Base-by-base conservation (phyloP, 2,329 filamentous ascomycete species). In the Phaeosphaeria sp. region DNA sequence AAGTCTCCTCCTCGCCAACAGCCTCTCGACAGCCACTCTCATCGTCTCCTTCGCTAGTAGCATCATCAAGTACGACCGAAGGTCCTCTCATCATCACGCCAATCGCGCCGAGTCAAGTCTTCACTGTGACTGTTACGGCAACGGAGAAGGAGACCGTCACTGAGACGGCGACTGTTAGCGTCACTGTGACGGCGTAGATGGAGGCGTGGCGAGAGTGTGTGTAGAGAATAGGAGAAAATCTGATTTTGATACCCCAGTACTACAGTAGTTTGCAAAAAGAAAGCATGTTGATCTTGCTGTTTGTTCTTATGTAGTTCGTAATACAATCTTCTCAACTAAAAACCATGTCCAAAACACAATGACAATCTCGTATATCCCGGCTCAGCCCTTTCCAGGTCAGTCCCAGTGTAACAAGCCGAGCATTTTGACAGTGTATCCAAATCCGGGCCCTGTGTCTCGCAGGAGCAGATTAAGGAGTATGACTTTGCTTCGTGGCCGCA, bases 121-220 rank as follows among this genome's bases (percentile, higher is more conserved):
- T 76, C n/a, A 75, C 73, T 0, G 61, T 77, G 17, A 76, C 74
- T 1, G 69, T 67, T 9, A 75, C 73, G 15, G 65, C 64, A 39
- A 76, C 67, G 11, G 69, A 68, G 55, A 74, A 66, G 51, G 73
- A 73, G 45, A 77, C 70, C 0, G 63, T 69, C 1, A 72, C 63
- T 1, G 69, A 65, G 43, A 76, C 73, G 2, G 59, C 56, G 2
- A 70, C 65, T 18, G 64, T 66, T 7, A 71, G 63, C 36, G 69
- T 67, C 17, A 68, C 64, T 25, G 64, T 66, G 17, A 55, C 18
- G 18, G 44, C 44, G 22, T 44, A 20, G 43, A 8, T 15, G 20
- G 6, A 48, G 15, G 20, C 11, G n/a, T 39, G 22, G 21, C 15
- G 20, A 46, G 2, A 15, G 25, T 30, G 25, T 30, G 5, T 11